Conservation (phyloP, 2,329 filamentous ascomycete species). For the Xylariaceae sp. region DNA sequence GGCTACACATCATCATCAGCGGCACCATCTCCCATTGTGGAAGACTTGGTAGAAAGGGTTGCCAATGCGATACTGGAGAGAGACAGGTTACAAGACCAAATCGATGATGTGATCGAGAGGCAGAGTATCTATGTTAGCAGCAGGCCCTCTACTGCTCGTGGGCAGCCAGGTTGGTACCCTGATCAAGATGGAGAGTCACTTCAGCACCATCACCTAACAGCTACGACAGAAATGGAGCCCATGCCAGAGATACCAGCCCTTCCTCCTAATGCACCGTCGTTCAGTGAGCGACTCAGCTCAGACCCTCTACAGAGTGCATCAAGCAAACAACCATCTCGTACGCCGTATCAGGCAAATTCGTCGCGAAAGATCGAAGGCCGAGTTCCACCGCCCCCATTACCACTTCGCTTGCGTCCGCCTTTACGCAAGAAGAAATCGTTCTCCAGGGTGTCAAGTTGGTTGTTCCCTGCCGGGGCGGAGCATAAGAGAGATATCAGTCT, state of each 20-base stretch:
- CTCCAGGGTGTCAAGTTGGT: constrained; percentile 66
- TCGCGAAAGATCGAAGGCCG: constrained; percentile 46
- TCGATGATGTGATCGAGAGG: constrained; percentile 65
- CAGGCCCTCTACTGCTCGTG: constrained; percentile 60
- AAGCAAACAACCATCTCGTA: constrained; percentile 43
- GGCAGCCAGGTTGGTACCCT: constrained; percentile 43
- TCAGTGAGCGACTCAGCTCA: constrained; percentile 60
- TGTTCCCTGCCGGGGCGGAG: constrained; percentile 48
- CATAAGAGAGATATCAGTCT: constrained; percentile 50
- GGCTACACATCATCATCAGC: constrained; percentile 49
- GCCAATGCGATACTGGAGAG: constrained; percentile 64
- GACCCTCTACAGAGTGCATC: constrained; percentile 50
- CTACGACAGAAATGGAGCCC: constrained; percentile 51
- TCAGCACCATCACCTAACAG: constrained; percentile 15
- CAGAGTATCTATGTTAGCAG: constrained; percentile 63
- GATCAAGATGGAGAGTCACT: background rate
- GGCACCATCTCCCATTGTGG: constrained; percentile 48
- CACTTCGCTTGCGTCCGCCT: constrained; percentile 64
- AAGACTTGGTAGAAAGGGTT: constrained; percentile 61
- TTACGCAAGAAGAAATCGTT: constrained; percentile 73
- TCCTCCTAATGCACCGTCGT: constrained; percentile 63
- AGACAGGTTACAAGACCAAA: constrained; percentile 64
- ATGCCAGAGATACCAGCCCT: constrained; percentile 64
- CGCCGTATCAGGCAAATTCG: constrained; percentile 45
- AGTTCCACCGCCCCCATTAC: constrained; percentile 61